A percentile compares a stretch with the other conserved stretches of the same genome.
Conservation (phyloP, 768 basidiomycete genomes). For the Rhodosporidiobolus sp. region DNA sequence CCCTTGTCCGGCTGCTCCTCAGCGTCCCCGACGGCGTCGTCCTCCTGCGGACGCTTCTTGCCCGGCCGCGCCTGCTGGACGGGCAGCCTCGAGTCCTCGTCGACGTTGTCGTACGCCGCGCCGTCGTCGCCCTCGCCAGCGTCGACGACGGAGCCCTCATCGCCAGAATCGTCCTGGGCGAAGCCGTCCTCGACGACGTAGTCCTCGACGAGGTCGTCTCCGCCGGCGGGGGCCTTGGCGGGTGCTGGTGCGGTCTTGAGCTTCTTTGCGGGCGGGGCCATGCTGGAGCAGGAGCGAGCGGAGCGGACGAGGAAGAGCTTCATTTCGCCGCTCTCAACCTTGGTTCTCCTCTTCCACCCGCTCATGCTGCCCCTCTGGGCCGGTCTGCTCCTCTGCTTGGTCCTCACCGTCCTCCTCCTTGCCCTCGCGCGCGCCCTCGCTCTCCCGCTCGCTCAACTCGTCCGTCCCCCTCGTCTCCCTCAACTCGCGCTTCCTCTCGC, state of each 20-base stretch:
- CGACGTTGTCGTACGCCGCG: constrained; percentile 44
- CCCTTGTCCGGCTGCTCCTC: constrained; percentile 59
- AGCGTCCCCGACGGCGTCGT: constrained; percentile 38
- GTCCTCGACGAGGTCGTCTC: constrained; percentile 38
- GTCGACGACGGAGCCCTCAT: constrained; percentile 35
- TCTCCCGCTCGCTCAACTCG: constrained; percentile 7
- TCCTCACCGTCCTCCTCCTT: not conserved
- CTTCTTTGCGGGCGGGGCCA: constrained; percentile 21
- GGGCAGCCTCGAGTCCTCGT: constrained; percentile 2
- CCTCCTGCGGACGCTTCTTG: constrained; percentile 40
- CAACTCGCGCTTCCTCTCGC: not conserved
- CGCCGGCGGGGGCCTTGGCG: not conserved
- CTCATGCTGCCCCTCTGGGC: constrained; percentile 4
- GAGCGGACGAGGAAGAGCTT: not conserved
- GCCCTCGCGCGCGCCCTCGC: not conserved
- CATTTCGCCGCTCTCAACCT: too few species aligned
- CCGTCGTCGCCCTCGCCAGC: constrained; percentile 47
- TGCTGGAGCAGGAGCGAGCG: not conserved
- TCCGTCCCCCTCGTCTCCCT: not conserved
- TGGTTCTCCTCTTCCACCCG: too few species aligned
- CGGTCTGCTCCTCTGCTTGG: constrained; percentile 3
- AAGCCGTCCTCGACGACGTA: constrained; percentile 68
- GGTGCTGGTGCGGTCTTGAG: constrained; percentile 3
- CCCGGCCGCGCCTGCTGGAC: constrained; percentile 51
- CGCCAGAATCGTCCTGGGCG: constrained; percentile 39